These are phyloP conservation scores for Protomyces macrosporus DNA, from an alignment of 1,139 yeast species.

Conservation along the genomic window DNA sequence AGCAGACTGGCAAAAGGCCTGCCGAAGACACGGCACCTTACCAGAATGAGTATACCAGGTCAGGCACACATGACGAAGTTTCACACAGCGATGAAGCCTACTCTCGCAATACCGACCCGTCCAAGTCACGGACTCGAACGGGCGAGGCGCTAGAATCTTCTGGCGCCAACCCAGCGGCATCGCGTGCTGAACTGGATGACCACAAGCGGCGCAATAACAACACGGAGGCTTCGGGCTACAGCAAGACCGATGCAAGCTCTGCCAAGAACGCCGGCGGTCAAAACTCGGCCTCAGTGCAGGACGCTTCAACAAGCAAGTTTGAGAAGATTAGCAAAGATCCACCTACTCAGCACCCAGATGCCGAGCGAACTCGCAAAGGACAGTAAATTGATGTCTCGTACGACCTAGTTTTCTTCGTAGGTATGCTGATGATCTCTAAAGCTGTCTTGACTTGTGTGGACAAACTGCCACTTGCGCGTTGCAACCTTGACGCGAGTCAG, in stretches of 20 bases:
- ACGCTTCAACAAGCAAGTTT: slow-evolving; percentile 17
- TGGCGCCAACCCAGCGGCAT: slow-evolving; percentile 9
- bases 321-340: slow-evolving; percentile 7
- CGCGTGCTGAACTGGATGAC: not conserved
- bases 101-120: slow-evolving; percentile 17
- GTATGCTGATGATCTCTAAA: not conserved
- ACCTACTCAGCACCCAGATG: not conserved
- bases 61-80: slow-evolving; percentile 15
- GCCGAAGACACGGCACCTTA: slow-evolving; percentile 19
- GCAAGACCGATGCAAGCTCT: not conserved
- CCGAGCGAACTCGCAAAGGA: not conserved
- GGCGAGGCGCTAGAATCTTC: slow-evolving; percentile 24
- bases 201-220: not conserved
- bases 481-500: not conserved
- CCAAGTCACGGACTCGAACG: not conserved
- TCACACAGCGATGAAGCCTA: slow-evolving; percentile 18
- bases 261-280: not conserved
- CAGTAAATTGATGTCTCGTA: not conserved
- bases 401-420: not conserved
- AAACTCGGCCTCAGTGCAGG: not conserved
- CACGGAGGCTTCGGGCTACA: not conserved
- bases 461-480: not conserved
- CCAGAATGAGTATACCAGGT: slow-evolving; percentile 12
- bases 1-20: slow-evolving; percentile 4
- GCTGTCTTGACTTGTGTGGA: not conserved